Conservation (phyloP, 2,329 filamentous ascomycete species). For the Clarireedia homoeocarpa region DNA sequence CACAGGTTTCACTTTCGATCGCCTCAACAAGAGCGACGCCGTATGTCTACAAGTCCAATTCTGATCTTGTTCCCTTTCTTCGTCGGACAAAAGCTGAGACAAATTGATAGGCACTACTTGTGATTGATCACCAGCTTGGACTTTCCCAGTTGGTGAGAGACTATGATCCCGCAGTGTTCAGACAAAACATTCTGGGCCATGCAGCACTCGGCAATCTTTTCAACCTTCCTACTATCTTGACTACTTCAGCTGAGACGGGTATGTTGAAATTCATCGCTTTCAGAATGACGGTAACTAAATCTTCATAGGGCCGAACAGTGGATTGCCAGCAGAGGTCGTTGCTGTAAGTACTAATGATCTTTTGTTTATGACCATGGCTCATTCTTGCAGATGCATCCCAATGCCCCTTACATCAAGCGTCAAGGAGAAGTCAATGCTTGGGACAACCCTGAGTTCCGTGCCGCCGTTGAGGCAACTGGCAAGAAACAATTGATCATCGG, state of each 20-base stretch:
- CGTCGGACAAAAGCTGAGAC: neutral
- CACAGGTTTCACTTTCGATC: constrained; percentile 24
- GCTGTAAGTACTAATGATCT: constrained; percentile 27
- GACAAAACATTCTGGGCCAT: constrained; percentile 60
- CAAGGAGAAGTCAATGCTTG: constrained; percentile 69
- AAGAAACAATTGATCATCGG: constrained; percentile 65
- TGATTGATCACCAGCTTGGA: constrained; percentile 53
- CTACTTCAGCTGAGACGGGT: constrained; percentile 54
- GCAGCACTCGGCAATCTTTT: constrained; percentile 59
- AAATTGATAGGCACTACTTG: constrained; percentile 40
- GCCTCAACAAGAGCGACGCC: constrained; percentile 31
- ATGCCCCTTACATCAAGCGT: constrained; percentile 57
- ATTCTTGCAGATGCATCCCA: constrained; percentile 45
- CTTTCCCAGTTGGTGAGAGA: constrained; percentile 55
- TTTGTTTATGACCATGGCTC: neutral
- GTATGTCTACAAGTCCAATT: constrained; percentile 11
- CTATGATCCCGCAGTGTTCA: constrained; percentile 56
- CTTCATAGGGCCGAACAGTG: constrained; percentile 53
- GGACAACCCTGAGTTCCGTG: constrained; percentile 64
- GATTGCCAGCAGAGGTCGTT: constrained; percentile 59
- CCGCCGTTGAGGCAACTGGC: constrained; percentile 55
- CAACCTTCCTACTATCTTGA: constrained; percentile 60
- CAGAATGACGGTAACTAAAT: neutral
- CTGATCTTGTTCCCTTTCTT: neutral
- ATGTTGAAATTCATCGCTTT: neutral